Conservation (phyloP, 345 rosid genomes). For the Salix caprea region DNA sequence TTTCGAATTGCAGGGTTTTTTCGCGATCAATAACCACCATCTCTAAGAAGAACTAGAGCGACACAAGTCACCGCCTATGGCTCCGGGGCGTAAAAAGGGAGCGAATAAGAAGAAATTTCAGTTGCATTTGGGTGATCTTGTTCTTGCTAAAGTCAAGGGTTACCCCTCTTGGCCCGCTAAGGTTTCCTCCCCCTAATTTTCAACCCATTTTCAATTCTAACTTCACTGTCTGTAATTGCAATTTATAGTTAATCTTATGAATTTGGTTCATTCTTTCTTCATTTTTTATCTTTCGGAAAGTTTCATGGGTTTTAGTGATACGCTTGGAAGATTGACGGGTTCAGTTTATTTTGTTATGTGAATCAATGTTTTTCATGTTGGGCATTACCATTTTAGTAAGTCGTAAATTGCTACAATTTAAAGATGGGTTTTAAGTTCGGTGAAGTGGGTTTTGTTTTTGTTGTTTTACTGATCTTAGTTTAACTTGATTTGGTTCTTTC, state of each 20-base stretch:
- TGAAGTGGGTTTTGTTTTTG: not conserved
- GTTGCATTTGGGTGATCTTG: slow-evolving; percentile 89
- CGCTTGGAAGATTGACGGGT: not conserved
- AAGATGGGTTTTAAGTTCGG: not conserved
- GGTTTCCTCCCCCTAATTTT: slow-evolving; percentile 33
- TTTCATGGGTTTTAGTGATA: not conserved
- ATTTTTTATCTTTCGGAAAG: not conserved
- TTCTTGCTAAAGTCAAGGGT: slow-evolving; percentile 96
- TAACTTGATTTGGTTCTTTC: not conserved
- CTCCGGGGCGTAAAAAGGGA: slow-evolving; percentile 75
- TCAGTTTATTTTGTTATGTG: not conserved
- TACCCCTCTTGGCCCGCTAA: slow-evolving; percentile 97
- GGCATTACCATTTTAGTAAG: not conserved
- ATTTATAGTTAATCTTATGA: not conserved
- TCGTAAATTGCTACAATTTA: not conserved
- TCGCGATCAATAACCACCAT: not conserved
- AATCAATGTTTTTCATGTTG: not conserved
- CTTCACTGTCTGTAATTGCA: not conserved
- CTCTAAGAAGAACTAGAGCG: not conserved
- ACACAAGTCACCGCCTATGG: slow-evolving; percentile 40
- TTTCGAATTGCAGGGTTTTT: not conserved
- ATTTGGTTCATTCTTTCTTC: not conserved
- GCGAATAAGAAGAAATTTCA: slow-evolving; percentile 51
- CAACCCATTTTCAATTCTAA: not conserved
- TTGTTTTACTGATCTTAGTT: not conserved